Conservation (phyloP, 805 yeast genomes). For the Hanseniaspora lindneri region DNA sequence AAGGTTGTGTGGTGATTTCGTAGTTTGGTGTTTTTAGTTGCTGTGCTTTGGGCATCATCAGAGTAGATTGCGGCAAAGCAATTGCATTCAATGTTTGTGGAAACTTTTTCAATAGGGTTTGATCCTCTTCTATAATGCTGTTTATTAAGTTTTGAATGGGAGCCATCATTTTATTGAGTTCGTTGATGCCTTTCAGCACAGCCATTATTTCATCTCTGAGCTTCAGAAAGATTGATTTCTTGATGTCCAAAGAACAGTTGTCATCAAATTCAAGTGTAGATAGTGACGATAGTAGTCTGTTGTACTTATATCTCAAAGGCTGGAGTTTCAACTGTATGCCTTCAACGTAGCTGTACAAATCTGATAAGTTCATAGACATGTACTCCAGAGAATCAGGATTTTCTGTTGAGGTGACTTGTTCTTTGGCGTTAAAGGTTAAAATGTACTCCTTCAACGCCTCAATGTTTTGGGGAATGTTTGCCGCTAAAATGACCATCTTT, state of each 20-base stretch:
- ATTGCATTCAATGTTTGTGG: constrained; percentile 11
- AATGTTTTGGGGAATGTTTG: constrained; percentile 2
- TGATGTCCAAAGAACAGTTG: neutral
- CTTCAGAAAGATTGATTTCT: neutral
- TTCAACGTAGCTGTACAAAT: neutral
- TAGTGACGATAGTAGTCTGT: neutral
- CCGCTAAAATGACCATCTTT: neutral
- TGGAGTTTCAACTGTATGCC: constrained; percentile 2
- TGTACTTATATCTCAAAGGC: constrained; percentile 7
- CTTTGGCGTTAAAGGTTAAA: constrained; percentile 4
- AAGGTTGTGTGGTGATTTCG: constrained; percentile 10
- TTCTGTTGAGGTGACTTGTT: neutral
- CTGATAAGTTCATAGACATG: constrained; percentile 3
- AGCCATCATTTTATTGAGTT: constrained; percentile 6
- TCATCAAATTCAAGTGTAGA: constrained; percentile 9
- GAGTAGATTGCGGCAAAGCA: neutral
- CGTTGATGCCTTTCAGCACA: constrained; percentile 5
- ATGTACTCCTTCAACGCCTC: constrained; percentile 5
- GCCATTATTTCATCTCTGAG: constrained; percentile 10
- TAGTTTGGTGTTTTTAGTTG: constrained; percentile 14
- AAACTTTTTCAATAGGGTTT: neutral
- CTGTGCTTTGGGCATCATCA: constrained; percentile 13
- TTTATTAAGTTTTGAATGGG: constrained; percentile 7
- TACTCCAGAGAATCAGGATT: neutral
- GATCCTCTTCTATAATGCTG: constrained; percentile 11